phyloP scores from a whole-genome alignment of 306 rosid species.

The Trifolium dubium region DNA sequence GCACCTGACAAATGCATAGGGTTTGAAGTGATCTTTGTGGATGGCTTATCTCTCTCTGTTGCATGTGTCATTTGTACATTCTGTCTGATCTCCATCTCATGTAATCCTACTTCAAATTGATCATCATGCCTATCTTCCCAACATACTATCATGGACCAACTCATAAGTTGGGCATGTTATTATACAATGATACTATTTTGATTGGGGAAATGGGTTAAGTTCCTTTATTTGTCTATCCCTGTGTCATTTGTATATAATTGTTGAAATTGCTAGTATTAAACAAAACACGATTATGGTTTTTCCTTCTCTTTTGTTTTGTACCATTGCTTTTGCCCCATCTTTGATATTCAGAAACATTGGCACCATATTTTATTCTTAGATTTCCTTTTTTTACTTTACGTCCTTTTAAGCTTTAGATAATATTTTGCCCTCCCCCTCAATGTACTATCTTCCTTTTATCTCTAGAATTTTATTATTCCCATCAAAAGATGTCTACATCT shows the following conservation, averaged over 20 bases:
- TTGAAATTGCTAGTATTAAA: neutral
- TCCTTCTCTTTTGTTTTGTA: neutral
- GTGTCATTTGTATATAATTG: neutral
- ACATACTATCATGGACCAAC: conserved; percentile 1
- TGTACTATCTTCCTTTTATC: conserved; percentile 11
- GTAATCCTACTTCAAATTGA: neutral
- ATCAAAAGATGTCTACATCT: neutral
- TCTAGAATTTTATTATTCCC: neutral
- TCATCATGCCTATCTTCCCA: neutral
- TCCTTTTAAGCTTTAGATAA: conserved; percentile 15
- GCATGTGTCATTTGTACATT: neutral
- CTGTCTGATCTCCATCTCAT: neutral
- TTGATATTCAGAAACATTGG: conserved; percentile 17
- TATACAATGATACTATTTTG: conserved; percentile 3
- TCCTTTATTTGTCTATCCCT: conserved; percentile 14
- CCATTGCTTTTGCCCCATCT: conserved; percentile 6
- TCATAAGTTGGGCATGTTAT: neutral
- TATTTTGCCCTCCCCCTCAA: conserved; percentile 1
- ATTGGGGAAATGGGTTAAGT: conserved; percentile 11
- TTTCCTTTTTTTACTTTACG: neutral
- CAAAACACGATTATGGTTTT: neutral
- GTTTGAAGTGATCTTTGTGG: conserved; percentile 9
- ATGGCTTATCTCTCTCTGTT: neutral
- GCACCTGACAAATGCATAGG: conserved; percentile 1
- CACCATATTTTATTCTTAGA: conserved; percentile 29